phyloP scores from a whole-genome alignment of 2,329 filamentous ascomycete species.

The Fusarium palustre region DNA sequence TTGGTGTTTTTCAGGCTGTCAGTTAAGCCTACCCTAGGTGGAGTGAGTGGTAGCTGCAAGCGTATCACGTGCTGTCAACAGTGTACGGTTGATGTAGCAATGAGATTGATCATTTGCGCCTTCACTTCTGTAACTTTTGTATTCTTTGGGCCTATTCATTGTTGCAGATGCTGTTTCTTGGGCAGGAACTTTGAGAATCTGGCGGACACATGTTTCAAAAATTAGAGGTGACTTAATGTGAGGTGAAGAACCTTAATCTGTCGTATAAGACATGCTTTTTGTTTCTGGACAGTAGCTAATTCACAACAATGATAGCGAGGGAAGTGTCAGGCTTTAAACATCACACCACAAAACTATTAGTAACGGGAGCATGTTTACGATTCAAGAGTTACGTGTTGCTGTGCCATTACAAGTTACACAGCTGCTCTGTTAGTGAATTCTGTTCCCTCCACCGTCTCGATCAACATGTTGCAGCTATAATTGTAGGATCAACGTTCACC shows the following conservation, averaged over 20 bases:
- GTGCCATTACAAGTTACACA: background rate
- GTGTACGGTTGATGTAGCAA: background rate
- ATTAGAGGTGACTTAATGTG: background rate
- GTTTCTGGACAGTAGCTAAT: background rate
- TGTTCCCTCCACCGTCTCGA: background rate
- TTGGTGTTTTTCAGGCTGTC: slow-evolving; percentile 29
- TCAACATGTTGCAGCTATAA: background rate
- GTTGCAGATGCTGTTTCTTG: background rate
- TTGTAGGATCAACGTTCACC: background rate
- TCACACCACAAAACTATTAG: no score
- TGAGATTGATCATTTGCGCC: background rate
- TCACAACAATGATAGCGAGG: no score
- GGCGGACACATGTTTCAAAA: background rate
- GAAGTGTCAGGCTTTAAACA: no score
- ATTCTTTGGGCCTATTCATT: background rate
- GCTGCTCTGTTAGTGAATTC: background rate
- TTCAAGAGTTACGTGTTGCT: background rate
- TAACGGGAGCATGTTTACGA: background rate
- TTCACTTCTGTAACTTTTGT: background rate
- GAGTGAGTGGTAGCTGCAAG: slow-evolving; percentile 19
- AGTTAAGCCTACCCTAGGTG: slow-evolving; percentile 12
- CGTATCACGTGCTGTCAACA: slow-evolving; percentile 29
- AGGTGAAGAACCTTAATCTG: background rate
- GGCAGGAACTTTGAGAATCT: background rate
- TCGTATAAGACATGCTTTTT: background rate